These are phyloP conservation scores for Vigna angularis DNA, from an alignment of 306 rosid species.

Conservation along the genomic window DNA sequence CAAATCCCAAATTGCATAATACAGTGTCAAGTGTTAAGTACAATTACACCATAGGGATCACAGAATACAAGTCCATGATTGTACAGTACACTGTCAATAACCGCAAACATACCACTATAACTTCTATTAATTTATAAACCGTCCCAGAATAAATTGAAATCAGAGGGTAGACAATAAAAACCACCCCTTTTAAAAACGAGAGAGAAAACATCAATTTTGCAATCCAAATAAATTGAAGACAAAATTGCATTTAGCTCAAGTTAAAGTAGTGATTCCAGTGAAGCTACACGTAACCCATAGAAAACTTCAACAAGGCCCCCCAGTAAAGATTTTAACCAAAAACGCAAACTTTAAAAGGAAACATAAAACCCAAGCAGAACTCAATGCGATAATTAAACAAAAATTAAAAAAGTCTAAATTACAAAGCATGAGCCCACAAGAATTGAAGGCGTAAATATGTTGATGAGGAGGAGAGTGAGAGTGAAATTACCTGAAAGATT, in stretches of 20 bases:
- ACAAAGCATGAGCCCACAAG: not conserved
- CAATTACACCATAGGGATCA: slow-evolving; percentile 16
- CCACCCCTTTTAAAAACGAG: slow-evolving; percentile 28
- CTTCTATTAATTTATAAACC: slow-evolving; percentile 20
- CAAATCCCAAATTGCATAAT: slow-evolving; percentile 28
- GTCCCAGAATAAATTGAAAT: slow-evolving; percentile 29
- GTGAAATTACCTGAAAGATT: slow-evolving; percentile 24
- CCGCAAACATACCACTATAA: not conserved
- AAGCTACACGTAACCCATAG: not conserved
- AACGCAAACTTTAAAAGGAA: slow-evolving; percentile 16
- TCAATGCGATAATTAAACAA: not conserved
- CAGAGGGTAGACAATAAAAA: not conserved
- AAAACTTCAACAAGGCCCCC: not conserved
- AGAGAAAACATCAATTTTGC: slow-evolving; percentile 7
- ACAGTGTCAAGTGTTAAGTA: slow-evolving; percentile 14
- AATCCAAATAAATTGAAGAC: slow-evolving; percentile 7
- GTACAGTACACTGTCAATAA: not conserved
- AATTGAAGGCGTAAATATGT: slow-evolving; percentile 3
- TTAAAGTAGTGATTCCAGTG: slow-evolving; percentile 2
- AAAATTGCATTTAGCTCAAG: slow-evolving; percentile 17
- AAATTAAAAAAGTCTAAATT: not conserved
- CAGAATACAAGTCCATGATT: slow-evolving; percentile 21
- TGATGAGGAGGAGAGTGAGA: not conserved
- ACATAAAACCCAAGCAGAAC: slow-evolving; percentile 1
- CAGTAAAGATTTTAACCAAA: slow-evolving; percentile 7